Evolutionary conservation across 306 rosid species (phyloP).

Genomic region (Quercus glauca): DNA sequence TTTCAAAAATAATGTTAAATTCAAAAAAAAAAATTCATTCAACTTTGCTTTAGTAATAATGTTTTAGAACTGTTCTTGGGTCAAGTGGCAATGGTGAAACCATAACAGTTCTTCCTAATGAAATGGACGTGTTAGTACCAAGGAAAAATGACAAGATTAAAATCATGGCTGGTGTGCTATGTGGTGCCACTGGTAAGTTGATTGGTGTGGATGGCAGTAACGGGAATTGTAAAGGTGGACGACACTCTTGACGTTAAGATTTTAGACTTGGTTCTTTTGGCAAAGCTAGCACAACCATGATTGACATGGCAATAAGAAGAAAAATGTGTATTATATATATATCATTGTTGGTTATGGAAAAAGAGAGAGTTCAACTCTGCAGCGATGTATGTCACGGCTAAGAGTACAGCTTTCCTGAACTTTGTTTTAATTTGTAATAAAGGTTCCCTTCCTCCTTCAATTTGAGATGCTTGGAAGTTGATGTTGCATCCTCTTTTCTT

Average conservation of each 20-base stretch:
- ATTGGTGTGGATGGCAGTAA: slow-evolving; percentile 97
- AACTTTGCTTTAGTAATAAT: too few relatives aligned
- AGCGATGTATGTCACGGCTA: too few relatives aligned
- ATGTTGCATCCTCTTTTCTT: too few relatives aligned
- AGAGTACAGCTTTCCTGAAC: too few relatives aligned
- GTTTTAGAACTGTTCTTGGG: slow-evolving; percentile 49
- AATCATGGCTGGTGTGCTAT: slow-evolving; percentile 82
- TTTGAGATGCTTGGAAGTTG: too few relatives aligned
- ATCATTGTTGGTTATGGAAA: neutral
- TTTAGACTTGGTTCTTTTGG: slow-evolving; percentile 73
- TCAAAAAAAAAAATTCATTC: too few relatives aligned
- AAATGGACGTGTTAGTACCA: slow-evolving; percentile 80
- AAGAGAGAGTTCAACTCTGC: too few relatives aligned
- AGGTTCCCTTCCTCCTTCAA: too few relatives aligned
- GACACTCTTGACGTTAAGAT: slow-evolving; percentile 89
- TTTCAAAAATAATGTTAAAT: too few relatives aligned
- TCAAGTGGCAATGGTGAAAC: slow-evolving; percentile 74
- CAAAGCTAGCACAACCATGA: slow-evolving; percentile 68
- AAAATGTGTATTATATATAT: slow-evolving; percentile 5
- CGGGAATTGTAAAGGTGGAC: slow-evolving; percentile 95
- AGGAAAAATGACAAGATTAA: slow-evolving; percentile 80
- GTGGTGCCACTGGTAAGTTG: slow-evolving; percentile 92
- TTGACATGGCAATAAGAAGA: slow-evolving; percentile 4
- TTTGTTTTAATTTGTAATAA: too few relatives aligned
- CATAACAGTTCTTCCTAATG: slow-evolving; percentile 52